These are phyloP conservation scores for Tricholoma terreum DNA, from an alignment of 768 basidiomycete genomes.

Conservation along the genomic window DNA sequence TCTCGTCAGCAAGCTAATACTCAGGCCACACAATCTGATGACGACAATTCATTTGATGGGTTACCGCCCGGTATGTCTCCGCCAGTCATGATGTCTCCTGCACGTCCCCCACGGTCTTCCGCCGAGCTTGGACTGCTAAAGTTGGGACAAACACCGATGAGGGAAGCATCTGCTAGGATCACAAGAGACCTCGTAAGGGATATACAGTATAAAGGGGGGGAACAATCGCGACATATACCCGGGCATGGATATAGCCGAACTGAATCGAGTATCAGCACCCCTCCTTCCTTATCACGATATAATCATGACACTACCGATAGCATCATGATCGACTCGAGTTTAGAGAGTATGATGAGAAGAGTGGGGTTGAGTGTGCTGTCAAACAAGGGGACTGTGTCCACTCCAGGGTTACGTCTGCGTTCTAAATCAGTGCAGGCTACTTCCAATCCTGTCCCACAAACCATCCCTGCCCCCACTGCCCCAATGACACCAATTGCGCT, in stretches of 20 bases:
- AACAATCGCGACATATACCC: slow-evolving; percentile 18
- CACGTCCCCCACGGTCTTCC: slow-evolving; percentile 45
- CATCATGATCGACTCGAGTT: slow-evolving; percentile 50
- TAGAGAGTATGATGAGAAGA: slow-evolving; percentile 69
- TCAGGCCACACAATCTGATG: slow-evolving; percentile 29
- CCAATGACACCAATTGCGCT: slow-evolving; percentile 9
- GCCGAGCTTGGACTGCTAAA: slow-evolving; percentile 45
- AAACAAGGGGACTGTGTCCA: slow-evolving; percentile 21
- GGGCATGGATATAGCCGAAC: slow-evolving; percentile 27
- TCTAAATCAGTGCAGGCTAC: slow-evolving; percentile 17
- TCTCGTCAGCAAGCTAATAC: slow-evolving; percentile 16
- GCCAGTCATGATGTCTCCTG: slow-evolving; percentile 56
- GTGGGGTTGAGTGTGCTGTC: slow-evolving; percentile 46
- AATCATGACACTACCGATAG: slow-evolving; percentile 46
- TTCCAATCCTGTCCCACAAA: neutral
- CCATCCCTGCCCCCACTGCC: neutral
- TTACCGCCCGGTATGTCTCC: slow-evolving; percentile 58
- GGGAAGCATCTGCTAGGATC: slow-evolving; percentile 69
- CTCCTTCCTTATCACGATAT: slow-evolving; percentile 72
- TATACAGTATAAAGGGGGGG: slow-evolving; percentile 39
- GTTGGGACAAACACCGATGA: slow-evolving; percentile 64
- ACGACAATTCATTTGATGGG: slow-evolving; percentile 52
- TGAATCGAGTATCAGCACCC: slow-evolving; percentile 68
- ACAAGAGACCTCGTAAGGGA: slow-evolving; percentile 60
- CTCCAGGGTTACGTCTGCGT: slow-evolving; percentile 29